Base-by-base conservation (phyloP, 2,329 filamentous ascomycete genomes). In the Plenodomus biglobosus region DNA sequence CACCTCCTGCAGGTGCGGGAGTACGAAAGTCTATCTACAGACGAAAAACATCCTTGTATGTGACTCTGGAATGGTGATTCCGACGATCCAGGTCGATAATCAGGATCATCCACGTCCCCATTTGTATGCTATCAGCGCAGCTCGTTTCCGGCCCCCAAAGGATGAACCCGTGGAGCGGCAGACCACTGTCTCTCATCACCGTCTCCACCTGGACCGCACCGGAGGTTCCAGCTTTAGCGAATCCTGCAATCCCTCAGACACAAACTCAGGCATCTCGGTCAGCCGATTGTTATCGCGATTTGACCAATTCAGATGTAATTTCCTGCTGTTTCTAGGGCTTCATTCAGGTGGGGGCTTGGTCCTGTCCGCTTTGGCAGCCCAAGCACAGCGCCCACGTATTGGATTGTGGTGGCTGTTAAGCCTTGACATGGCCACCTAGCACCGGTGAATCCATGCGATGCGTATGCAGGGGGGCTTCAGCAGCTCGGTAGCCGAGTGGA, bases 381-480 rank as follows among this genome's bases (percentile, higher is more conserved):
- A 53, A 56, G 52, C 55, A 55, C 53, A 45, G 59, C 56, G 57
- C 62, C 59, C 56, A 65, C 54, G 55, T 60, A 52, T 30, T 46
- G 44, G 21, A 46, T 50, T 56, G 54, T 63, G 59, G 62, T 68
- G 65, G 66, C 62, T 65, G 53, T 40, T 32, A 50, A 48, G 52
- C 53, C 46, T 48, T 40, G 35, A 38, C 38, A 41, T 32, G 35
- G 46, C 39, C 42, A 54, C 13, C 32, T 7, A 36, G 32, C 58
- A 69, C 68, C 68, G 66, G 68, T 71, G 52, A 69, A 63, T 32
- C 27, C 6, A 24, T 24, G 22, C 22, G 22, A 32, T 24, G 22
- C 45, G 51, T 41, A 34, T 49, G 42, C 58, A 62, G 55, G 55
- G 58, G 22, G 27, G 27, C 27, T 15, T 32, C 13, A 8, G 27